Percentiles rank a stretch among this genome's conserved stretches.
Conservation (phyloP, 1,284 basidiomycete species). For the Volvariella surrecta region DNA sequence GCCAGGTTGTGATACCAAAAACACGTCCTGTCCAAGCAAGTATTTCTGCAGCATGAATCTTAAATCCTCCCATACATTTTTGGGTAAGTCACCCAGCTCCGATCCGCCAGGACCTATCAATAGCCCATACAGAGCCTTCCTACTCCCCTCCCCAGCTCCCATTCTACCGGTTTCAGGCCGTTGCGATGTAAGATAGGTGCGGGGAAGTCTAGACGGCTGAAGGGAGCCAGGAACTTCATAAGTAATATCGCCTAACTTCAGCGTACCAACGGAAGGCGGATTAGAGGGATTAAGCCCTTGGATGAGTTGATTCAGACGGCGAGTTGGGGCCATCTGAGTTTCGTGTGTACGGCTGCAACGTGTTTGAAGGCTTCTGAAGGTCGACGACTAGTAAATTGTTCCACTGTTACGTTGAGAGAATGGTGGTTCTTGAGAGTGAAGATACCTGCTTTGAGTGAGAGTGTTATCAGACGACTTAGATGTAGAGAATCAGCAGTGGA, state of each 20-base stretch:
- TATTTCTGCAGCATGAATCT: conserved; percentile 62
- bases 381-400: too few species aligned
- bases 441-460: too few species aligned
- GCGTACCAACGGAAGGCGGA: conserved; percentile 37
- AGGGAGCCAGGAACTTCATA: conserved; percentile 42
- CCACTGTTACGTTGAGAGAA: too few species aligned
- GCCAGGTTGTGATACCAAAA: conserved; percentile 55
- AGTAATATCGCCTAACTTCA: conserved; percentile 48
- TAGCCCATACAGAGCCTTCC: neutral
- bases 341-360: too few species aligned
- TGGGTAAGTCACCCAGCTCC: conserved; percentile 40
- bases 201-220: conserved; percentile 39
- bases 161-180: neutral
- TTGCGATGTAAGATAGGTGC: conserved; percentile 8
- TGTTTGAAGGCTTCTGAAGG: too few species aligned
- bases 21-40: conserved; percentile 58
- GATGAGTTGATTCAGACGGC: conserved; percentile 37
- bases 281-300: conserved; percentile 22
- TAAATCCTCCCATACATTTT: conserved; percentile 36
- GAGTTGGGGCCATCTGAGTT: too few species aligned
- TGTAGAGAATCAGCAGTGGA: too few species aligned
- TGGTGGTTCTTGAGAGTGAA: too few species aligned
- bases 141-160: conserved; percentile 2
- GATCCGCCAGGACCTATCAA: neutral
- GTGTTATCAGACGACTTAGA: too few species aligned